Conservation (phyloP, 1,284 basidiomycete genomes). For the Leccinum pachyderme region DNA sequence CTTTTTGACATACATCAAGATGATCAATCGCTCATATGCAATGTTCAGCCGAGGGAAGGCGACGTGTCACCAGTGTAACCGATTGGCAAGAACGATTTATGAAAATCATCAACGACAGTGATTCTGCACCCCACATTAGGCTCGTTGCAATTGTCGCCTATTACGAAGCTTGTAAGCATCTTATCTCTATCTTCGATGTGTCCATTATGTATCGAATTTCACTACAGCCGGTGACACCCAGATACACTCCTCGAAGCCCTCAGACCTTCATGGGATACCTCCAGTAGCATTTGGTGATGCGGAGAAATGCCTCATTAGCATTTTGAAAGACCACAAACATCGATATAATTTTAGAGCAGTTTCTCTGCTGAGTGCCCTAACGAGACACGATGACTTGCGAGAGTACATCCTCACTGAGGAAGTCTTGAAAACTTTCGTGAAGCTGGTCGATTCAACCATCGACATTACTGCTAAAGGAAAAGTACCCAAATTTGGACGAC, state of each 20-base stretch:
- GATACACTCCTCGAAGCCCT: neutral
- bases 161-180: conserved; percentile 15
- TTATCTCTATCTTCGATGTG: neutral
- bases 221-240: conserved; percentile 7
- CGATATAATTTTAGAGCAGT: conserved; percentile 20
- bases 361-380: conserved; percentile 20
- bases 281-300: conserved; percentile 9
- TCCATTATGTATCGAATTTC: neutral
- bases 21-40: neutral
- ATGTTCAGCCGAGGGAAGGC: conserved; percentile 23
- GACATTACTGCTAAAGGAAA: neutral
- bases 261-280: neutral
- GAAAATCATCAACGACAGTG: conserved; percentile 9
- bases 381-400: conserved; percentile 14
- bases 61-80: conserved; percentile 13
- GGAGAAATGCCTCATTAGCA: conserved; percentile 4
- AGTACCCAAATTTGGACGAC: neutral
- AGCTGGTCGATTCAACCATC: conserved; percentile 16
- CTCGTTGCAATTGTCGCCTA: conserved; percentile 27
- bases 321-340: conserved; percentile 14
- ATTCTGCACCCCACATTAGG: conserved; percentile 14
- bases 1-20: neutral
- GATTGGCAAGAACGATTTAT: conserved; percentile 10
- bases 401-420: conserved; percentile 13
- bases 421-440: conserved; percentile 16